Base-by-base conservation (phyloP, 441 rosid species). In the Pelargonium myrrhifolium region DNA sequence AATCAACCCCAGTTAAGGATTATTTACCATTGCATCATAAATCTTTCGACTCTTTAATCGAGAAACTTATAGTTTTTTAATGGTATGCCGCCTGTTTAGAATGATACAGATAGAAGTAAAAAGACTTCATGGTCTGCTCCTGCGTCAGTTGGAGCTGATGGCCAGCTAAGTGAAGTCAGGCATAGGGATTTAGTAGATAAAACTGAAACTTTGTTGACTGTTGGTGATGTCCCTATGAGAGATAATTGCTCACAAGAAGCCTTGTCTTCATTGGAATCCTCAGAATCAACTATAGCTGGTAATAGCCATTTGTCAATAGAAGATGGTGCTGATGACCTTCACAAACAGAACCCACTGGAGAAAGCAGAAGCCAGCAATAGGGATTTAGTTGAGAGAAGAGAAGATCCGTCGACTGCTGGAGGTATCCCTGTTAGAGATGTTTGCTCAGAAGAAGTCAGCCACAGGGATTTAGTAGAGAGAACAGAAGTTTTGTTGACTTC, bases 1-100 rank as follows among this genome's bases (percentile, higher is more conserved):
- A 72, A 67, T 65, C 69, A 58, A 78, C 65, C 70, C 77, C 86
- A 84, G 84, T 84, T 80, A 77, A 83, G 87, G 81, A 78, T 82
- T 72, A 71, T 58, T 68, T 53, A 71, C 65, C 40, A 45, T 43
- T 69, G 67, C 67, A 6, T 35, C 42, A 35, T 51, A 59, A 64
- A 62, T 42, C 24, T 17, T 74, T 72, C 63, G 58, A 40, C 63
- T 72, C 8, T 62, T 74, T 58, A 63, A 31, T 63, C 22, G 21
- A 9, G 53, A 61, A 35, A 24, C 35, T 59, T 24, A 59, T 20
- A 59, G 62, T 20, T 67, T 67, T 66, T 76, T 66, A 79, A 81
- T 74, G 81, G 68, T 65, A 53, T 68, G 71, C 61, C 31, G 10
- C 62, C 70, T 78, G 80, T 65, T 72, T 83, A 83, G 89, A 79